phyloP scores from a whole-genome alignment of 345 rosid genomes.

The Geranium brycei region DNA sequence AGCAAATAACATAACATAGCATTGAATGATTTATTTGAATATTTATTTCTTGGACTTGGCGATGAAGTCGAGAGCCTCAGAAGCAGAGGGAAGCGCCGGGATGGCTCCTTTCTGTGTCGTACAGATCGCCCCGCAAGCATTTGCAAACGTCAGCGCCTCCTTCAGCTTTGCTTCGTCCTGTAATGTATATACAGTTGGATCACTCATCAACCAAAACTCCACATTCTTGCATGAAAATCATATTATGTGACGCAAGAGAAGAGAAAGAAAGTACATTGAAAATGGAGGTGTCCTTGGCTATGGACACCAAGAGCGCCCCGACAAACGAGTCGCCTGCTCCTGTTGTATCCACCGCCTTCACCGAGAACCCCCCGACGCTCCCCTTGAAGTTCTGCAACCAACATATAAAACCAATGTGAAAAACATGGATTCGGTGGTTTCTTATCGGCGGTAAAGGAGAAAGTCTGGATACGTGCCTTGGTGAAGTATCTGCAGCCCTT shows the following conservation, averaged over 20 bases:
- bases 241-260: too few relatives aligned
- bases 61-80: slow-evolving; percentile 35
- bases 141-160: slow-evolving; percentile 38
- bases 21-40: too few relatives aligned
- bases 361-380: slow-evolving; percentile 19
- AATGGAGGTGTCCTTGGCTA: slow-evolving; percentile 18
- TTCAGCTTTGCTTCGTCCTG: slow-evolving; percentile 41
- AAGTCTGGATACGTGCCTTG: slow-evolving; percentile 13
- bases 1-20: too few relatives aligned
- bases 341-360: slow-evolving; percentile 27
- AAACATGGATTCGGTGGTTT: not conserved
- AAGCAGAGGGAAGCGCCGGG: slow-evolving; percentile 39
- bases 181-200: too few relatives aligned
- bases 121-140: slow-evolving; percentile 26
- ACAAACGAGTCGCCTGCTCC: slow-evolving; percentile 38
- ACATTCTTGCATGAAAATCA: too few relatives aligned
- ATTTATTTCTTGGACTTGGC: slow-evolving; percentile 11
- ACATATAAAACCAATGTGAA: not conserved
- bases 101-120: slow-evolving; percentile 5
- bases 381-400: slow-evolving; percentile 26
- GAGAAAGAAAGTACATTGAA: slow-evolving; percentile 10
- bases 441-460: too few relatives aligned
- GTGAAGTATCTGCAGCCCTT: slow-evolving; percentile 49
- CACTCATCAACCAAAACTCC: too few relatives aligned
- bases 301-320: slow-evolving; percentile 22